A percentile compares a stretch with the other conserved stretches of the same genome.
Conservation (phyloP, 2,329 filamentous ascomycete genomes). For the Sclerotinia sclerotiorum region DNA sequence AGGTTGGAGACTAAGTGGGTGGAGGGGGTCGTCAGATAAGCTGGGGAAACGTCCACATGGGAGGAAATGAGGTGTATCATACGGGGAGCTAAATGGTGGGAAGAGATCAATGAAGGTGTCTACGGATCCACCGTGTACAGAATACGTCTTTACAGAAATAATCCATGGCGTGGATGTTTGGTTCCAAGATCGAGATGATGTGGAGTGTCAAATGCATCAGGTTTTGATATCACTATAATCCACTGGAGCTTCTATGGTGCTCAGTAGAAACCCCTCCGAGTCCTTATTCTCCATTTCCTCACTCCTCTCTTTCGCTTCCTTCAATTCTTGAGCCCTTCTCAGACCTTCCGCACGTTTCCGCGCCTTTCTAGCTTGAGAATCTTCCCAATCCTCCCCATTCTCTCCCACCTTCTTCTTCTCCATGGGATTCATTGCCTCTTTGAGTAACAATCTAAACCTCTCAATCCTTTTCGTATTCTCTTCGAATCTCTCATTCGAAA, state of each 20-base stretch:
- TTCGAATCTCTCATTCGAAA: slow-evolving; percentile 73
- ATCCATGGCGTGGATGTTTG: slow-evolving; percentile 7
- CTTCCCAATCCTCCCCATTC: slow-evolving; percentile 54
- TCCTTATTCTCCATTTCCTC: background rate
- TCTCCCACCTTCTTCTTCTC: slow-evolving; percentile 36
- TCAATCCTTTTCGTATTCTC: slow-evolving; percentile 68
- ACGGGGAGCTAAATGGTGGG: background rate
- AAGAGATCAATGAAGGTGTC: background rate
- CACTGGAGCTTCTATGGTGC: background rate
- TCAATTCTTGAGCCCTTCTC: slow-evolving; percentile 44
- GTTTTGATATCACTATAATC: slow-evolving; percentile 9
- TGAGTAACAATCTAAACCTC: slow-evolving; percentile 55
- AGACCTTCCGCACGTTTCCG: slow-evolving; percentile 61
- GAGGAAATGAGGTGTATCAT: background rate
- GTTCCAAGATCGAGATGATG: background rate
- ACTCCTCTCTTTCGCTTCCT: slow-evolving; percentile 13
- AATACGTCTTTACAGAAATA: slow-evolving; percentile 26
- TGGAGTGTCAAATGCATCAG: slow-evolving; percentile 1
- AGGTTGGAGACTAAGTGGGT: slow-evolving; percentile 86
- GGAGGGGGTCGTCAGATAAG: slow-evolving; percentile 65
- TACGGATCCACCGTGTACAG: slow-evolving; percentile 20
- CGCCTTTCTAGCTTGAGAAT: slow-evolving; percentile 51
- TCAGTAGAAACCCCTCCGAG: background rate
- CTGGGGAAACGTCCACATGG: background rate
- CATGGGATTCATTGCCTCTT: slow-evolving; percentile 29